Evolutionary conservation across 1,284 basidiomycete species (phyloP).

Genomic region (Retiboletus fuscus): DNA sequence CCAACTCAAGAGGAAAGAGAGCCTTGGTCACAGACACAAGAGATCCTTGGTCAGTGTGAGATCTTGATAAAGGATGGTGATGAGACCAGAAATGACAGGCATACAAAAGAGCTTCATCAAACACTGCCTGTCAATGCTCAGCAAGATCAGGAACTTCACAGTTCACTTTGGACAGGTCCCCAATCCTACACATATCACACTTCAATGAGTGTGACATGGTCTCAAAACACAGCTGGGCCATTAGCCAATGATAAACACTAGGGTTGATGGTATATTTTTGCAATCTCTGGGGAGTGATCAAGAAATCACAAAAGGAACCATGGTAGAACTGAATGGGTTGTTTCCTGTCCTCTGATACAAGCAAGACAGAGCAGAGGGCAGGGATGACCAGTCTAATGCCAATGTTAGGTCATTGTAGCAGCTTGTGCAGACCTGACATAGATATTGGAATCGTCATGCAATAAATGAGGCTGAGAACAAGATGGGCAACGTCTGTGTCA

Average conservation of each 20-base stretch:
- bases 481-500: constrained; percentile 29
- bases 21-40: too few relatives aligned
- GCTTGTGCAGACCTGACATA: constrained; percentile 30
- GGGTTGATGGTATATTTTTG: constrained; percentile 34
- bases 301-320: constrained; percentile 40
- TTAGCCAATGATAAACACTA: constrained; percentile 30
- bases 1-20: too few relatives aligned
- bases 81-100: constrained; percentile 42
- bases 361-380: constrained; percentile 36
- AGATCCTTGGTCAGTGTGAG: too few relatives aligned
- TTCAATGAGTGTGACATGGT: constrained; percentile 37
- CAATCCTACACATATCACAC: constrained; percentile 41
- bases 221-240: constrained; percentile 37
- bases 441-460: constrained; percentile 35
- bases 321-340: constrained; percentile 42
- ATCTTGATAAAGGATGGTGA: too few relatives aligned
- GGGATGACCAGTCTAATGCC: constrained; percentile 35
- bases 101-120: constrained; percentile 40
- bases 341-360: constrained; percentile 36
- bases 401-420: constrained; percentile 33
- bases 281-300: constrained; percentile 33
- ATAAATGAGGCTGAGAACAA: constrained; percentile 39
- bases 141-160: constrained; percentile 37
- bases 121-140: constrained; percentile 25
- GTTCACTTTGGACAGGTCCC: constrained; percentile 37